A percentile compares a stretch with the other conserved stretches of the same genome.
Conservation (phyloP, 2,329 filamentous ascomycete genomes). For the Periglandula ipomoeae region DNA sequence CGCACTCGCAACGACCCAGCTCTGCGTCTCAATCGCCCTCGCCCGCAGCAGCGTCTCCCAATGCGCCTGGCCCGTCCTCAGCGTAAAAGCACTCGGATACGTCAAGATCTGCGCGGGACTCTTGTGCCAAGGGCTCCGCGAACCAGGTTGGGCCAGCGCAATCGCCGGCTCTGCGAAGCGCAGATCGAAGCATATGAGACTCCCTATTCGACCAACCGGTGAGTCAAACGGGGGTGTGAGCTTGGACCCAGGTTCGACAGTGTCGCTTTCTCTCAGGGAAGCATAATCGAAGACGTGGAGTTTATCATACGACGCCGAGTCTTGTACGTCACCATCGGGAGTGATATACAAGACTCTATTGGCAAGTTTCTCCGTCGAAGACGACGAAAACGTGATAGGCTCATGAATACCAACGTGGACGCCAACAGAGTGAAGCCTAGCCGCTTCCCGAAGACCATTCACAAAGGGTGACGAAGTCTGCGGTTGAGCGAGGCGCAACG, state of each 20-base stretch:
- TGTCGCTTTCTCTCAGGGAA: slow-evolving; percentile 39
- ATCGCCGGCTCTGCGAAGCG: slow-evolving; percentile 71
- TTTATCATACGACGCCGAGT: slow-evolving; percentile 62
- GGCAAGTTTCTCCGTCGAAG: slow-evolving; percentile 25
- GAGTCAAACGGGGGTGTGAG: slow-evolving; percentile 66
- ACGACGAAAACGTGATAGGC: no score
- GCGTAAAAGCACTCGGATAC: slow-evolving; percentile 85
- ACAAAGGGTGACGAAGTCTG: slow-evolving; percentile 64
- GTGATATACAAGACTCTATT: slow-evolving; percentile 47
- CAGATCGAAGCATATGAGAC: slow-evolving; percentile 85
- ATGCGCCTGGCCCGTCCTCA: slow-evolving; percentile 75
- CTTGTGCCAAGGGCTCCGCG: slow-evolving; percentile 21
- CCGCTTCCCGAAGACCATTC: slow-evolving; percentile 60
- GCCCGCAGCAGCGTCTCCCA: slow-evolving; percentile 75
- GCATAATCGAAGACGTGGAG: slow-evolving; percentile 78
- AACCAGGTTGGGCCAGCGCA: slow-evolving; percentile 43
- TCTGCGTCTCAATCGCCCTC: slow-evolving; percentile 81
- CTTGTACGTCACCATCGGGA: slow-evolving; percentile 31
- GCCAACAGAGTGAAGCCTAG: slow-evolving; percentile 52
- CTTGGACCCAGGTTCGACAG: slow-evolving; percentile 56
- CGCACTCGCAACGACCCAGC: slow-evolving; percentile 78
- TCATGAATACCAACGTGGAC: slow-evolving; percentile 89
- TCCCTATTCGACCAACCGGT: slow-evolving; percentile 63
- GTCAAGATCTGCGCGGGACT: slow-evolving; percentile 62
- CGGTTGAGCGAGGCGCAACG: slow-evolving; percentile 60